Evolutionary conservation across 2,329 filamentous ascomycete genomes (phyloP).

Genomic region (Alternaria arborescens): DNA sequence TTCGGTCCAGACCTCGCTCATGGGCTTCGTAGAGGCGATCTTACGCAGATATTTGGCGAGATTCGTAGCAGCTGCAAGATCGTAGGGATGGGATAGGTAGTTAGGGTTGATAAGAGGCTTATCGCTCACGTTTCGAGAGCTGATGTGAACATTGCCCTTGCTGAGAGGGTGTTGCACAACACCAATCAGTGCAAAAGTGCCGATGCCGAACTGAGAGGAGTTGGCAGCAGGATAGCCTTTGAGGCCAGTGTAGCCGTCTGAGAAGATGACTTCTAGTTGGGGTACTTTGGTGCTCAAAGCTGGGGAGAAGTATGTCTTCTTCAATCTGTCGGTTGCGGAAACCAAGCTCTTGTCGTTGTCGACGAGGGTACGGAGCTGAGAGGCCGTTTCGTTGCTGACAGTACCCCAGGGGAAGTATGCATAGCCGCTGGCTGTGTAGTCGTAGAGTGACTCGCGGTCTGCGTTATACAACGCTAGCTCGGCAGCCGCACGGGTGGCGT

Average conservation of each 20-base stretch:
- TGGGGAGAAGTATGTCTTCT: conserved; percentile 48
- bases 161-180: conserved; percentile 48
- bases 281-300: conserved; percentile 44
- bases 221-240: conserved; percentile 45
- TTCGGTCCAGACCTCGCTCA: conserved; percentile 39
- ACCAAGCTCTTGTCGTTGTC: conserved; percentile 24
- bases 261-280: conserved; percentile 57
- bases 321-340: conserved; percentile 28
- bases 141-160: conserved; percentile 38
- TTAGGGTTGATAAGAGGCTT: conserved; percentile 42
- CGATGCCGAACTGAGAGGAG: conserved; percentile 36
- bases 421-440: conserved; percentile 54
- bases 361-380: conserved; percentile 47
- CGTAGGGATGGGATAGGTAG: conserved; percentile 40
- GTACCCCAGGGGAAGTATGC: conserved; percentile 56
- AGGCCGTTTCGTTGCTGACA: conserved; percentile 44
- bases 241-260: conserved; percentile 56
- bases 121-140: conserved; percentile 29
- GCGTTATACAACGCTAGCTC: conserved; percentile 52
- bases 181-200: conserved; percentile 48
- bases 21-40: conserved; percentile 30
- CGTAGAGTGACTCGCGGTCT: conserved; percentile 48
- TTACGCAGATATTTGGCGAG: conserved; percentile 41
- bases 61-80: conserved; percentile 30
- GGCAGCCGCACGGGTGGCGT: conserved; percentile 47